Base-by-base conservation (phyloP, 23 red algal genomes). In the Agarophyton chilense region DNA sequence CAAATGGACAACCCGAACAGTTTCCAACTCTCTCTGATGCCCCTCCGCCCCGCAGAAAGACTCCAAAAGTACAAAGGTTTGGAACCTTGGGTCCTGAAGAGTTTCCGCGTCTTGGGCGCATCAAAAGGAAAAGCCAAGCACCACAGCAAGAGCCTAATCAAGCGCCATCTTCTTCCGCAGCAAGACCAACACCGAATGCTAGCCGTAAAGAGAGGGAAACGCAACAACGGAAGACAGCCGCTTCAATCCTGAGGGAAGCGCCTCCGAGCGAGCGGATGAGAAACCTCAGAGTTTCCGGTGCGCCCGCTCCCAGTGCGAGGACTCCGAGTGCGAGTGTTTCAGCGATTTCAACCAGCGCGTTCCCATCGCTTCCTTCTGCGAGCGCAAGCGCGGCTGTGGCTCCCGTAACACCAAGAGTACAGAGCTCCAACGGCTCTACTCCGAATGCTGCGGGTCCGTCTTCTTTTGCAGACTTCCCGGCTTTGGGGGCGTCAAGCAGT, bases 21-120 rank as follows among this genome's bases (percentile, higher is more conserved):
- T 89, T 89, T 49, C 85, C 85, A 61, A 73, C 85, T 64, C 71
- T 89, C 4, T 74, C 36, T 38, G 85, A 71, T 50, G 71, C 50
- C 19, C 71, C 85, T 18, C 71, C 85, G 2, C 54, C 72, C 17
- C 70, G 61, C 9, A 60, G 35, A 28, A 47, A 21, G 55, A 63
- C 45, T 1, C 52, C 85, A 47, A 56, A 79, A 29, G 11, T 57
- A 43, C 44, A 58, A 31, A 45, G 85, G 41, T 89, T 89, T 49
- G 85, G 85, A 17, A 46, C 38, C 4, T 71, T 72, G 34, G 85
- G 85, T 32, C 85, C 85, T 22, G 85, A 89, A 64, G 71, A 77
- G 21, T 89, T 89, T 35, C 85, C 85, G 13, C 71, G 85, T 10
- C 52, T 89, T 33, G 71, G 71, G 36, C 44, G 85, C 32, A 71